Conservation (phyloP, 179 eudicot genomes). For the Silene coronaria region DNA sequence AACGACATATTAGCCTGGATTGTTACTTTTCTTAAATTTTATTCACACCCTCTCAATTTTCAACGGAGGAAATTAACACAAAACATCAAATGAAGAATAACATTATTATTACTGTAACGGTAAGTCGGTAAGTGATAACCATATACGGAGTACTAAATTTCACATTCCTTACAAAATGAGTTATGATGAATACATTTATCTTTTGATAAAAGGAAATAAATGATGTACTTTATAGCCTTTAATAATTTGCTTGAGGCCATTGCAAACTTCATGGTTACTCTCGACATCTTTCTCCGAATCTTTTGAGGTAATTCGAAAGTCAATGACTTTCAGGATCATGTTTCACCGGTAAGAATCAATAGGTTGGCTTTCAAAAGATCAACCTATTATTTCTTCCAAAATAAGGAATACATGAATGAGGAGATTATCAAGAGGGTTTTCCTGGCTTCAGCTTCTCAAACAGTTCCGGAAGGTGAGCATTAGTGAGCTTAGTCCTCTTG, state of each 20-base stretch:
- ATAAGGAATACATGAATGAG: slow-evolving; percentile 3
- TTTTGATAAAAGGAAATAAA: too few species aligned
- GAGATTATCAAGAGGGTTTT: not conserved
- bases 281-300: not conserved
- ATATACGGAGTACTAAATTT: not conserved
- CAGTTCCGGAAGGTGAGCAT: slow-evolving; percentile 62
- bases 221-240: too few species aligned
- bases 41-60: not conserved
- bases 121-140: not conserved
- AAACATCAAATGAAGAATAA: not conserved
- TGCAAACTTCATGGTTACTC: not conserved
- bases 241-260: not conserved
- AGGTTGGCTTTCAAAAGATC: not conserved
- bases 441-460: slow-evolving; percentile 30
- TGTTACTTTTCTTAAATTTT: not conserved
- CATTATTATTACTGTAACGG: not conserved
- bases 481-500: slow-evolving; percentile 71
- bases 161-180: not conserved
- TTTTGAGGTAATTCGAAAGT: not conserved
- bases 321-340: not conserved
- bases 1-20: not conserved
- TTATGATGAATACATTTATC: not conserved
- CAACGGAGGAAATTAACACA: not conserved
- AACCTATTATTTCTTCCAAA: not conserved
- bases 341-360: not conserved